phyloP scores from a whole-genome alignment of 306 rosid species.

The Begonia fuchsioides region DNA sequence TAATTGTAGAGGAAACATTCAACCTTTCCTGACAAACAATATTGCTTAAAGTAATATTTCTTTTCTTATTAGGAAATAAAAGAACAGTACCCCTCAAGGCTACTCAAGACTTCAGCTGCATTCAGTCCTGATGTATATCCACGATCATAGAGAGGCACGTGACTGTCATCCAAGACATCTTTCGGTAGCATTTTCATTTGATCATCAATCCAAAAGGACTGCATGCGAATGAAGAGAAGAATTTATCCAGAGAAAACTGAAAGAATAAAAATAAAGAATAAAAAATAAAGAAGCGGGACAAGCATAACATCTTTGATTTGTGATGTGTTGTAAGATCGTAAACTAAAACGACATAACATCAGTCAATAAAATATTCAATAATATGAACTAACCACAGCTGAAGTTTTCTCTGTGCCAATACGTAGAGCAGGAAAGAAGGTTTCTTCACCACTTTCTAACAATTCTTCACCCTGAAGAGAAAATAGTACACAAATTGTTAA shows the following conservation, averaged over 20 bases:
- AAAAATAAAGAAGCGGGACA: too few relatives aligned
- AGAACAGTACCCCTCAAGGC: slow-evolving; percentile 46
- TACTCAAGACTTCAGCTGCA: slow-evolving; percentile 48
- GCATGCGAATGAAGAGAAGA: slow-evolving; percentile 11
- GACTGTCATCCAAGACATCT: slow-evolving; percentile 42
- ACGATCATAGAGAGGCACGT: slow-evolving; percentile 86
- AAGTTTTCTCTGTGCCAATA: slow-evolving; percentile 44
- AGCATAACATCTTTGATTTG: too few relatives aligned
- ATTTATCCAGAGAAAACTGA: too few relatives aligned
- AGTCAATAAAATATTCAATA: background rate
- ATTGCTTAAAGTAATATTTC: too few relatives aligned
- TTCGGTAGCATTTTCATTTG: slow-evolving; percentile 35
- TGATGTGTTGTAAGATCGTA: too few relatives aligned
- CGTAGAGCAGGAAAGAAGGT: slow-evolving; percentile 78
- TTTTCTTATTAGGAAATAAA: too few relatives aligned
- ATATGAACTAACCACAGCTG: slow-evolving; percentile 66
- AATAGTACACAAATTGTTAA: background rate
- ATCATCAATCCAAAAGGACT: slow-evolving; percentile 93
- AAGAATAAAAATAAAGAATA: too few relatives aligned
- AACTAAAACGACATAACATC: too few relatives aligned
- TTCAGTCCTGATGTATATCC: slow-evolving; percentile 83
- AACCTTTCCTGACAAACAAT: too few relatives aligned
- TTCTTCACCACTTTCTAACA: slow-evolving; percentile 73
- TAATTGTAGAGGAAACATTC: too few relatives aligned
- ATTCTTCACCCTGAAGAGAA: slow-evolving; percentile 46